Evolutionary conservation across 768 basidiomycete species (phyloP), one percentile per base, ranked within the genome.

Genomic region (Arthromyces matolae): DNA sequence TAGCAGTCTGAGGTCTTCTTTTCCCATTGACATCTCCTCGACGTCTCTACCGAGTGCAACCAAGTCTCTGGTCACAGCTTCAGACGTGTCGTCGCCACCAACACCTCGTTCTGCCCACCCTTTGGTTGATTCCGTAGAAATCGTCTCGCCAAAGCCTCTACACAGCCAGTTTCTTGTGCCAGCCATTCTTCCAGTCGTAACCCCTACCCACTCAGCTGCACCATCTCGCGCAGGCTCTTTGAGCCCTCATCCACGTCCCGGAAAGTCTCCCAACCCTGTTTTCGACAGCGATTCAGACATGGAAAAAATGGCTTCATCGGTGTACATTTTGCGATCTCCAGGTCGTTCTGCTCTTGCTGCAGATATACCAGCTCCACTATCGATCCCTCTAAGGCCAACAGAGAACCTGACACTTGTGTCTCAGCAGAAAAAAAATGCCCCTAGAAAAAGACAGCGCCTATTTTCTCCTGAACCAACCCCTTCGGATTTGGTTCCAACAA

Each of bases 401-500:
- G 60, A 63, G 53, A 64, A 62, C 50, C 35, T 62, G 29, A 52
- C 52, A 22, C 34, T 42, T 4, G 12, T 29, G n/a, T 40, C 56
- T 8, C 57, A 55, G 45, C 41, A 50, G 13, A 57, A 44, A 8
- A 47, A 49, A 2, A 33, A 48, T 12, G n/a, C n/a, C n/a, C 51
- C 49, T 35, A 63, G 53, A 44, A 78, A 73, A 61, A 76, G 68
- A 39, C 62, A 61, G 8, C 74, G 72, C 16, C 44, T 70, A 22
- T 68, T 68, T 1, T 66, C 72, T 6, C 60, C 56, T 1, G 51
- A 58, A 37, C 63, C 52, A 3, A 42, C 43, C 24, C n/a, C n/a
- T n/a, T 33, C 47, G 20, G 66, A 71, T 24, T 58, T 79, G 16
- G 69, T 85, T 7, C 81, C 79, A 18, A 84, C 81, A 38, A 86